Evolutionary conservation across 768 basidiomycete genomes (phyloP), one percentile per base, ranked within the genome.

Genomic region (Vishniacozyma victoriae): DNA sequence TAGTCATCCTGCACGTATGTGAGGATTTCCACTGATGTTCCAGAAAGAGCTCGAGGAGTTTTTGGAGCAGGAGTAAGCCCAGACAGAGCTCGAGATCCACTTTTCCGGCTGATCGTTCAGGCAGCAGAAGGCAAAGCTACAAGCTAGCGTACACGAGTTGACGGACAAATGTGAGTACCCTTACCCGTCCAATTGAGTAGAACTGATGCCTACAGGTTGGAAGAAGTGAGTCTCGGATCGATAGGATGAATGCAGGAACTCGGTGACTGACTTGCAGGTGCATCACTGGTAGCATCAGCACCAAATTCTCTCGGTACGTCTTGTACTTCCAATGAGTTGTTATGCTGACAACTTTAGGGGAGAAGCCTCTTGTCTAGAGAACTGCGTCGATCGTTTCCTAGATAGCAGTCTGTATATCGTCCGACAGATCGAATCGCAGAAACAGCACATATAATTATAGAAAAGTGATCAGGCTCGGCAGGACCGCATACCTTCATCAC

Each of bases 371-470:
- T 96, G 92, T 69, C 78, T 96, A 41, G 75, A 78, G 44, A 91
- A 92, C 73, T 95, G 92, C 66, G 89, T 93, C 41, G 87, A 87
- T 48, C 78, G 91, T 49, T 96, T 95, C 75, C 75, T 96, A 60
- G 92, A 96, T 75, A 80, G 83, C 29, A 85, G 82, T 64, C 72
- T 89, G 35, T 86, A 80, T 74, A 79, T 96, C 76, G 83, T 95
- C 48, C 80, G 81, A 55, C 78, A 80, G 60, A 74, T 84, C 44
- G 71, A 74, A 48, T 41, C 57, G 45, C 71, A 72, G 37, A 62
- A 64, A 49, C 46, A 56, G 39, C 61, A 63, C 24, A 23, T 60
- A 16, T 54, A 56, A 46, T 31, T n/a, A n/a, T n/a, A n/a, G n/a
- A n/a, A n/a, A n/a, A n/a, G n/a, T n/a, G n/a, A n/a, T n/a, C n/a